Evolutionary conservation across 768 basidiomycete genomes (phyloP), one percentile per base, ranked within the genome.

Genomic region (Leccinum boreale): DNA sequence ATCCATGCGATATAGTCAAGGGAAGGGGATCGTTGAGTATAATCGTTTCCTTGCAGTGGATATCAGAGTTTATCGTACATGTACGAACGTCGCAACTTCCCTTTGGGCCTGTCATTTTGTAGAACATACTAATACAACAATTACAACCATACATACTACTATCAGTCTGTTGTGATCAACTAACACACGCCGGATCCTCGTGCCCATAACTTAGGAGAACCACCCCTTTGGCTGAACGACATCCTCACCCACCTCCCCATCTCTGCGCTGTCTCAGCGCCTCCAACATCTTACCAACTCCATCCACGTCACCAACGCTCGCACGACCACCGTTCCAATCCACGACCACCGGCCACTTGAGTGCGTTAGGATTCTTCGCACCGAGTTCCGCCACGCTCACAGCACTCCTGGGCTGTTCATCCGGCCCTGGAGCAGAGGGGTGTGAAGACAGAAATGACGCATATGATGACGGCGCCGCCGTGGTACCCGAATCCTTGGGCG

Each of bases 311-410:
- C 90, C 90, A 0, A 90, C 72, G 19, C 79, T 79, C 10, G 83
- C 87, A 44, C 78, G 78, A 1, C 90, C 90, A 23, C 77, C 79
- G 15, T 76, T 72, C 90, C 90, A 92, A 62, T 92, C 85, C 2
- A 92, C 90, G 0, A 92, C 87, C 48, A 92, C 80, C 0, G 90
- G 90, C 89, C 88, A 92, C 58, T 84, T 89, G 62, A 90, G 70
- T 15, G 81, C 83, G 14, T 76, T 77, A 1, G 85, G 86, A 56
- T 85, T 84, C 69, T 77, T 75, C 46, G 73, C 63, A 0, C 77
- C 87, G 10, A 89, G 76, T 28, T 78, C 72, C 3, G 74, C 74
- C 9, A 91, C 74, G 8, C 71, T 79, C 5, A 78, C 70, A 0
- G 80, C 62, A 26, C 71, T 79, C 7, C 81, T 75, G 0, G 78